These are phyloP conservation scores for Emmonsiellopsis sp. DNA, from an alignment of 2,329 filamentous ascomycete genomes.

Conservation along the genomic window DNA sequence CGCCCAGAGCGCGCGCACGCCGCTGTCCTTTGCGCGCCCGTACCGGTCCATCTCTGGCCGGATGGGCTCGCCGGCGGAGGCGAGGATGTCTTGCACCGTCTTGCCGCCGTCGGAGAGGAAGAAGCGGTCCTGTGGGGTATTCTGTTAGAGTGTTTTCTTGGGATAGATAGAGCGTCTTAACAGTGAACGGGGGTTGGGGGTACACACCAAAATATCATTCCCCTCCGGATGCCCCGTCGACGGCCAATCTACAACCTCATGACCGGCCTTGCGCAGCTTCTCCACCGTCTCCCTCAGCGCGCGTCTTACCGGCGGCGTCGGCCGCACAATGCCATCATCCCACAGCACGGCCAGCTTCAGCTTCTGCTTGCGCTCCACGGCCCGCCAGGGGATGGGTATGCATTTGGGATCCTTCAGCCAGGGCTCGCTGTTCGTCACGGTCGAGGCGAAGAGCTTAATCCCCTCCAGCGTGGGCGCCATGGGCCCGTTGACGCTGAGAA, in stretches of 20 bases:
- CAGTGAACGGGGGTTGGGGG: constrained; percentile 6
- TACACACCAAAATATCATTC: constrained; percentile 31
- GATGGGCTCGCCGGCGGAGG: constrained; percentile 23
- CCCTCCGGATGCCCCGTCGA: constrained; percentile 41
- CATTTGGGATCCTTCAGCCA: constrained; percentile 31
- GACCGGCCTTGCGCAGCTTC: constrained; percentile 26
- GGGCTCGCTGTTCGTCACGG: constrained; percentile 24
- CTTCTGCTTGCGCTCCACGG: constrained; percentile 21
- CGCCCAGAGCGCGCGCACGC: constrained; percentile 40
- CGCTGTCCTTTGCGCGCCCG: constrained; percentile 33
- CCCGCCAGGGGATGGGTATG: constrained; percentile 29
- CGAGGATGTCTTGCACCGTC: constrained; percentile 21
- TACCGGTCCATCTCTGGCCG: constrained; percentile 42
- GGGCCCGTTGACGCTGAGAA: constrained; percentile 30
- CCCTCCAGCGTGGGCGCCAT: constrained; percentile 26
- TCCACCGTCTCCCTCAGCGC: constrained; percentile 25
- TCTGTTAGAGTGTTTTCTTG: background rate
- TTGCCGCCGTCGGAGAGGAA: constrained; percentile 46
- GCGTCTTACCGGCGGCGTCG: constrained; percentile 39
- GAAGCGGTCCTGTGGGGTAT: constrained; percentile 7
- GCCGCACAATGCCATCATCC: constrained; percentile 41
- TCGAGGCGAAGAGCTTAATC: constrained; percentile 25
- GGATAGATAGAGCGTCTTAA: background rate
- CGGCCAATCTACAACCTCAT: constrained; percentile 27
- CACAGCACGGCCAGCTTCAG: constrained; percentile 29